Percentiles rank a stretch among this genome's conserved stretches.
phyloP scores from a whole-genome alignment of 1,284 basidiomycete species.

The Sanghuangporus weigelae region DNA sequence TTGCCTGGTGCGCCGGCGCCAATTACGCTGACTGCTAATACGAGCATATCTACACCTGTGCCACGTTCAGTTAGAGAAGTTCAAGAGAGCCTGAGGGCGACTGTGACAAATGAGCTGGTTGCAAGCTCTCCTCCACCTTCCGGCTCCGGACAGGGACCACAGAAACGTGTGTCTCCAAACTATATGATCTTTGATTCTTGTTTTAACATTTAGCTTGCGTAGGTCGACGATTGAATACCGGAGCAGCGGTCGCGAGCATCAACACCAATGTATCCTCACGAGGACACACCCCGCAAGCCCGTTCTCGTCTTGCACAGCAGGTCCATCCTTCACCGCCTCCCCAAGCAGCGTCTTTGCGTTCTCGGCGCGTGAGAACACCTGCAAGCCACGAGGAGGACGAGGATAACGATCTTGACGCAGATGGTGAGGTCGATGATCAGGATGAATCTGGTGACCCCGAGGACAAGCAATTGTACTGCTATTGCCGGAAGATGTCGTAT shows the following conservation, averaged over 20 bases:
- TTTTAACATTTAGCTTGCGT: neutral
- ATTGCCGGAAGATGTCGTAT: conserved; percentile 60
- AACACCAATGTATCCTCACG: conserved; percentile 7
- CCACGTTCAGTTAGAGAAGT: conserved; percentile 11
- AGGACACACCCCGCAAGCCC: conserved; percentile 16
- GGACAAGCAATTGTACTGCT: conserved; percentile 58
- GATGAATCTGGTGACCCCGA: conserved; percentile 45
- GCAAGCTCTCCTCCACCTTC: neutral
- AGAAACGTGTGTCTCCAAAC: conserved; percentile 5
- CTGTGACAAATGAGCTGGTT: conserved; percentile 6
- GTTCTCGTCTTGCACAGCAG: conserved; percentile 11
- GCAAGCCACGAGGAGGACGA: conserved; percentile 33
- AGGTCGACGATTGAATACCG: conserved; percentile 15
- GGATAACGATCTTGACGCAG: conserved; percentile 42
- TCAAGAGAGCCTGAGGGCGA: conserved; percentile 6
- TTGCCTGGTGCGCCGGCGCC: conserved; percentile 12
- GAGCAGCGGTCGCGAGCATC: conserved; percentile 7
- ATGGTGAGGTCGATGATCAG: conserved; percentile 38
- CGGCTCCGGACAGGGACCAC: neutral
- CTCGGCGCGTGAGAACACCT: conserved; percentile 5
- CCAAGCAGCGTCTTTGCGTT: neutral
- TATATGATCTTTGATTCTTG: neutral
- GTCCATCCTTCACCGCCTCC: conserved; percentile 11
- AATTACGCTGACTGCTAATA: conserved; percentile 7
- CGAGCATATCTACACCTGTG: neutral